phyloP scores from a whole-genome alignment of 768 basidiomycete genomes.

The Sarcodon sp. region DNA sequence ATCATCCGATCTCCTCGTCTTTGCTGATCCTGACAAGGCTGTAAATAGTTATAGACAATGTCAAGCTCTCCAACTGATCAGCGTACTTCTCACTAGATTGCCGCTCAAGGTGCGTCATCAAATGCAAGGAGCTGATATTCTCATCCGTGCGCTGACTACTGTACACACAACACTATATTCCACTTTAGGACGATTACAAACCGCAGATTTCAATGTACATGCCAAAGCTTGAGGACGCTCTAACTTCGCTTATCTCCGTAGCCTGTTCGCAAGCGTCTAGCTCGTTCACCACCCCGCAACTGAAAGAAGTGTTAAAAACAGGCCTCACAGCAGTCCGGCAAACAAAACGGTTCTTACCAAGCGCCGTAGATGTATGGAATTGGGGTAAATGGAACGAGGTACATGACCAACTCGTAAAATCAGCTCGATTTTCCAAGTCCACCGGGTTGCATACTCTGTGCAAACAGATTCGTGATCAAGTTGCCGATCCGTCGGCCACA shows the following conservation, averaged over 20 bases:
- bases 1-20: conserved; percentile 42
- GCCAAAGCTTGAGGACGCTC: conserved; percentile 28
- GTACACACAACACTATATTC: conserved; percentile 2
- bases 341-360: conserved; percentile 32
- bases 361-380: conserved; percentile 40
- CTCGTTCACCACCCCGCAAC: conserved; percentile 42
- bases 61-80: conserved; percentile 64
- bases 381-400: conserved; percentile 42
- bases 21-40: conserved; percentile 30
- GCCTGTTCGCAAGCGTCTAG: conserved; percentile 32
- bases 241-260: conserved; percentile 33
- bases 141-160: background rate
- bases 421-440: conserved; percentile 51
- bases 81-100: conserved; percentile 45
- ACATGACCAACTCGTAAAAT: conserved; percentile 28
- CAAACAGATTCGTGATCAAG: conserved; percentile 37
- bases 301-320: conserved; percentile 74
- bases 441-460: conserved; percentile 49
- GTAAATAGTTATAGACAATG: conserved; percentile 68
- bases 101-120: conserved; percentile 29
- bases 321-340: conserved; percentile 53
- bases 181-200: conserved; percentile 19
- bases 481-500: background rate
- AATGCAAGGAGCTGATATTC: background rate
- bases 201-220: conserved; percentile 38